phyloP scores from a whole-genome alignment of 2,329 filamentous ascomycete species.

The Aureobasidium lini region DNA sequence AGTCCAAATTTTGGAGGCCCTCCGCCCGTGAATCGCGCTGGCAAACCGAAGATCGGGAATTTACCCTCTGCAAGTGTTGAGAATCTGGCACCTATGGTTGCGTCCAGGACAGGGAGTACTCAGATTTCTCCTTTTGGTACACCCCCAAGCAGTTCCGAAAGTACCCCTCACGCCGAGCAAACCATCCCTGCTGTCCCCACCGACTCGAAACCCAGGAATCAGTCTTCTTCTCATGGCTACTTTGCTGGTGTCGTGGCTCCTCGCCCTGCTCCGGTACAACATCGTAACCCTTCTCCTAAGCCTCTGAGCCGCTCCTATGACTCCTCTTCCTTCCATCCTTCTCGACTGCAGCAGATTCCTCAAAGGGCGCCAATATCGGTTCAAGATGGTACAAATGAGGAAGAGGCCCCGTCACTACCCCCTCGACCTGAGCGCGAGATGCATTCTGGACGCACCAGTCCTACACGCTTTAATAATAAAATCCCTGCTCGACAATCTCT shows the following conservation, averaged over 20 bases:
- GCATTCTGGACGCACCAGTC: slow-evolving; percentile 25
- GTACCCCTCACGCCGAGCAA: slow-evolving; percentile 27
- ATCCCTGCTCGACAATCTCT: slow-evolving; percentile 15
- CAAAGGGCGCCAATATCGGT: neutral
- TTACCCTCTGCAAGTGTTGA: slow-evolving; percentile 28
- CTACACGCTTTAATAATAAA: slow-evolving; percentile 14
- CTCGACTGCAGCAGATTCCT: slow-evolving; percentile 2
- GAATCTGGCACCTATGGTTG: slow-evolving; percentile 20
- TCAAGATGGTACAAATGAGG: slow-evolving; percentile 11
- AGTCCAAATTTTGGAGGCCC: slow-evolving; percentile 41
- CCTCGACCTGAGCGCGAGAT: slow-evolving; percentile 25
- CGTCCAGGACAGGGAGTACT: neutral
- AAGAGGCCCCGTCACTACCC: slow-evolving; percentile 26
- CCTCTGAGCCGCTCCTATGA: slow-evolving; percentile 9
- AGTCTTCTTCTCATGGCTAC: slow-evolving; percentile 9
- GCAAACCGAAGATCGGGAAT: slow-evolving; percentile 61
- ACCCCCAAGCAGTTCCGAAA: slow-evolving; percentile 67
- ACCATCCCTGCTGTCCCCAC: neutral
- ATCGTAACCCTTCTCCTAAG: slow-evolving; percentile 5
- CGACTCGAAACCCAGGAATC: slow-evolving; percentile 1
- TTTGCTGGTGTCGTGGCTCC: slow-evolving; percentile 5
- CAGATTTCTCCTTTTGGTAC: slow-evolving; percentile 71
- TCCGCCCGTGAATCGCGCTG: slow-evolving; percentile 71
- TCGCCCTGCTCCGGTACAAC: neutral
- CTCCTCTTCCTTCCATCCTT: neutral